phyloP scores from a whole-genome alignment of 2,329 filamentous ascomycete species.

The Stachybotrys elegans region DNA sequence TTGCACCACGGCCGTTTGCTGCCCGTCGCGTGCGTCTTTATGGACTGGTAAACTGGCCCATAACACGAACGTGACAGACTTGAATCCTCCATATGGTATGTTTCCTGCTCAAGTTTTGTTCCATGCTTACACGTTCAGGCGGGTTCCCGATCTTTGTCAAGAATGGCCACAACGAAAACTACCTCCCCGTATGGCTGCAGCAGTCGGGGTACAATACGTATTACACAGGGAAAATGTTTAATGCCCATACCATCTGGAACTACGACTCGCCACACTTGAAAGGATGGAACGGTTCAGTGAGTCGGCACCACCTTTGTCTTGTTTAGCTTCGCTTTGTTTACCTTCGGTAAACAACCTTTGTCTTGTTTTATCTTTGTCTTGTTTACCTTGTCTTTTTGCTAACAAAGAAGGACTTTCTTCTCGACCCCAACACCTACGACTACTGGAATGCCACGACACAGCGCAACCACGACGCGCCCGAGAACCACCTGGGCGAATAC shows the following conservation, averaged over 20 bases:
- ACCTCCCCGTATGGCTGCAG: slow-evolving; percentile 47
- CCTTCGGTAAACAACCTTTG: too few relatives aligned
- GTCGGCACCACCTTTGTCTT: background rate
- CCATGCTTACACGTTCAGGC: slow-evolving; percentile 12
- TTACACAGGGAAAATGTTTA: slow-evolving; percentile 52
- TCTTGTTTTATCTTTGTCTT: background rate
- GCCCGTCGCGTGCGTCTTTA: slow-evolving; percentile 57
- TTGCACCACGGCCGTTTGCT: slow-evolving; percentile 60
- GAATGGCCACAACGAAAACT: slow-evolving; percentile 44
- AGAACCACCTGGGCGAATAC: slow-evolving; percentile 42
- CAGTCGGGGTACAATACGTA: slow-evolving; percentile 46
- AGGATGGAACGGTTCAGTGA: slow-evolving; percentile 49
- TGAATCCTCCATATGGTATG: slow-evolving; percentile 41
- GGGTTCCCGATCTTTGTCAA: slow-evolving; percentile 45
- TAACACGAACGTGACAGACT: slow-evolving; percentile 57
- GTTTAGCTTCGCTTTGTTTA: too few relatives aligned
- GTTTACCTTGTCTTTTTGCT: background rate
- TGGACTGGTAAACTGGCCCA: slow-evolving; percentile 55
- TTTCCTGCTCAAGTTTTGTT: background rate
- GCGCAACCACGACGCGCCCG: slow-evolving; percentile 45
- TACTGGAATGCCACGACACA: slow-evolving; percentile 64
- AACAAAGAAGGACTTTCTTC: slow-evolving; percentile 35
- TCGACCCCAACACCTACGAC: slow-evolving; percentile 63
- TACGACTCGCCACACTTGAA: slow-evolving; percentile 45
- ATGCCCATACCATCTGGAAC: slow-evolving; percentile 42